A percentile compares a stretch with the other conserved stretches of the same genome.
These are phyloP conservation scores for Tulasnella sp. DNA, from an alignment of 768 basidiomycete genomes.

Conservation along the genomic window DNA sequence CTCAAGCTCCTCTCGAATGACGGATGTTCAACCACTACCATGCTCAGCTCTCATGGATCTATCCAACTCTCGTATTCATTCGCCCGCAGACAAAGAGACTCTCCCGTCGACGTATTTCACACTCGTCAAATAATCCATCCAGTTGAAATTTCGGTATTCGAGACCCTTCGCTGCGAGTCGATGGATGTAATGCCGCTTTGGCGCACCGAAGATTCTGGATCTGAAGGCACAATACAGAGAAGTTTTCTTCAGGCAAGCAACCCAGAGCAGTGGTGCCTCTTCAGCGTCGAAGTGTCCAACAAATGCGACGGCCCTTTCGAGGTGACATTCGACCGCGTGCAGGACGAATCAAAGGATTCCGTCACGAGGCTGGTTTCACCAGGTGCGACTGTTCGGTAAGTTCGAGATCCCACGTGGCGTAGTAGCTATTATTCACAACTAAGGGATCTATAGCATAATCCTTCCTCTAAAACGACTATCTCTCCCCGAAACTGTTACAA, in stretches of 20 bases:
- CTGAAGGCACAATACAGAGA: constrained; percentile 25
- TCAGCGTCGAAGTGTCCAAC: constrained; percentile 86
- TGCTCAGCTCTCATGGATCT: constrained; percentile 61
- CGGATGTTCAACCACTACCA: constrained; percentile 21
- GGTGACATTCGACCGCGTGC: constrained; percentile 60
- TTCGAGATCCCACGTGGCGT: neutral
- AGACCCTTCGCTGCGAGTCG: constrained; percentile 79
- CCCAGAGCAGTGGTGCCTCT: constrained; percentile 62
- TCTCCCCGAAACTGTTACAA: constrained; percentile 50
- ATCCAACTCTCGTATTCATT: constrained; percentile 78
- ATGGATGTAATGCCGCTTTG: constrained; percentile 75
- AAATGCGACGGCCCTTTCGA: constrained; percentile 89
- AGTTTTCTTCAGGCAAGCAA: constrained; percentile 33
- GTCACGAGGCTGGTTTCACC: constrained; percentile 66
- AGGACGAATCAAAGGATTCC: constrained; percentile 39
- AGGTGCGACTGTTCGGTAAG: constrained; percentile 75
- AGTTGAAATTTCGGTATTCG: constrained; percentile 88
- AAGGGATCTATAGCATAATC: constrained; percentile 41
- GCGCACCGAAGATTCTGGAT: constrained; percentile 25
- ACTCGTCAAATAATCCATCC: constrained; percentile 84
- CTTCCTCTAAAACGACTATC: constrained; percentile 65
- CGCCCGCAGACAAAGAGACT: constrained; percentile 32
- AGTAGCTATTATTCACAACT: neutral
- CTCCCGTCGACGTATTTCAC: constrained; percentile 53
- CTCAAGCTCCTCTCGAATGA: neutral